Percentiles rank a stretch among this genome's conserved stretches.
Conservation (phyloP, 495 filamentous ascomycete species). For the Hyaloscypha hepaticicola region DNA sequence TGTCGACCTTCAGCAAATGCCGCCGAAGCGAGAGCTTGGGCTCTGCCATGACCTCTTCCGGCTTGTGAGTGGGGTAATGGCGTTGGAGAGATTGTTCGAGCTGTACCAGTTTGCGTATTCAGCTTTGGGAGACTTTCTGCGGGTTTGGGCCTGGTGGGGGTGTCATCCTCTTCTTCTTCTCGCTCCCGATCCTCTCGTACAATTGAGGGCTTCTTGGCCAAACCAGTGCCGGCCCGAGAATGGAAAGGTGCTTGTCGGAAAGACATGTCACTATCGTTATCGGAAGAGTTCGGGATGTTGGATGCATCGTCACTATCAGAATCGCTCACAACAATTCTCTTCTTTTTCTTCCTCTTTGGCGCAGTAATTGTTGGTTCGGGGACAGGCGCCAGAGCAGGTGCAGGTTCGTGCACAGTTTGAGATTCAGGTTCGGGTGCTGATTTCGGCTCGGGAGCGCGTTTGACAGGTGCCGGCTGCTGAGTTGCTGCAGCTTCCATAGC, state of each 20-base stretch:
- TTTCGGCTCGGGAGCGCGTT: background rate
- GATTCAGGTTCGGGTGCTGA: no score
- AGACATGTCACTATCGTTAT: conserved; percentile 31
- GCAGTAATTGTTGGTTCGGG: conserved; percentile 8
- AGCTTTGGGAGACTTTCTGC: background rate
- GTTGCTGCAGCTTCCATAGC: conserved; percentile 21
- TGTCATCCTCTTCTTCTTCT: conserved; percentile 38
- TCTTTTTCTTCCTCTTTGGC: conserved; percentile 22
- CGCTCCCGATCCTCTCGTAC: conserved; percentile 61
- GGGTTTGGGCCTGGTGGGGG: background rate
- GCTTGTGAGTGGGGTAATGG: conserved; percentile 24
- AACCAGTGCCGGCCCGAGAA: conserved; percentile 17
- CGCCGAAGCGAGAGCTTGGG: conserved; percentile 21
- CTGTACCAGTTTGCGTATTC: conserved; percentile 8
- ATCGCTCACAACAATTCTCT: conserved; percentile 22
- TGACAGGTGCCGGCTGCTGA: background rate
- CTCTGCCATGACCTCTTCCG: conserved; percentile 26
- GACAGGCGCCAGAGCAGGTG: background rate
- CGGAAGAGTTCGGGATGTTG: conserved; percentile 28
- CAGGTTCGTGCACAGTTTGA: background rate
- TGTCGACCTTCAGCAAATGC: conserved; percentile 21
- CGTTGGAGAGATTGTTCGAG: conserved; percentile 23
- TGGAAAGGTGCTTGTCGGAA: conserved; percentile 11
- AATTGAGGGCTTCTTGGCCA: conserved; percentile 58
- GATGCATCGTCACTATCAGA: conserved; percentile 29